phyloP scores from a whole-genome alignment of 352 stramenopile species.

The Pythium oligandrum region DNA sequence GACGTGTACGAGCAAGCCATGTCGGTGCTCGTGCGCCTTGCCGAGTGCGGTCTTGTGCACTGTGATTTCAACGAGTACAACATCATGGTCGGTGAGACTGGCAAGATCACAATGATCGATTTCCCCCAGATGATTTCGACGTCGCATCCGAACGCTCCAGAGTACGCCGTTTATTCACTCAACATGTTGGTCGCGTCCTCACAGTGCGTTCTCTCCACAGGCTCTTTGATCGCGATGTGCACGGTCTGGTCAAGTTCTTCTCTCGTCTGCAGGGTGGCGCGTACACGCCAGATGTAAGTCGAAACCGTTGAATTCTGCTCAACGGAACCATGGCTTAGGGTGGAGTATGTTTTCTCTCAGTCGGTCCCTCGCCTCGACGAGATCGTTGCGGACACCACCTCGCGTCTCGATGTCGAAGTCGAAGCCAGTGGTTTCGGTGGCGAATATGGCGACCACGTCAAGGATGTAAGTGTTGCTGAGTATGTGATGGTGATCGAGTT shows the following conservation, averaged over 20 bases:
- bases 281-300: constrained; percentile 81
- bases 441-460: constrained; percentile 28
- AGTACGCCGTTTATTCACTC: constrained; percentile 59
- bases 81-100: constrained; percentile 94
- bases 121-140: constrained; percentile 99
- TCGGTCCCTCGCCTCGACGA: constrained; percentile 22
- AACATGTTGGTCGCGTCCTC: no score
- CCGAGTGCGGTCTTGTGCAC: constrained; percentile 97
- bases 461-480: constrained; percentile 21
- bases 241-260: constrained; percentile 96
- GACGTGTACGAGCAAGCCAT: constrained; percentile 95
- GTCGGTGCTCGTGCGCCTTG: constrained; percentile 95
- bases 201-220: constrained; percentile 15
- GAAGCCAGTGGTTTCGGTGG: constrained; percentile 47
- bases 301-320: constrained; percentile 6
- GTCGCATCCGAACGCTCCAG: constrained; percentile 95
- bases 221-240: constrained; percentile 94
- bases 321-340: no score
- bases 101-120: constrained; percentile 99
- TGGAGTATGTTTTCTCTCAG: not conserved
- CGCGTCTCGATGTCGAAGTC: constrained; percentile 33
- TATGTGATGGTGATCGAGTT: constrained; percentile 15
- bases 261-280: constrained; percentile 76
- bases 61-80: constrained; percentile 99
- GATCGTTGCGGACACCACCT: constrained; percentile 28